Evolutionary conservation across 2,329 filamentous ascomycete genomes (phyloP).

Genomic region (Uncinocarpus reesii): DNA sequence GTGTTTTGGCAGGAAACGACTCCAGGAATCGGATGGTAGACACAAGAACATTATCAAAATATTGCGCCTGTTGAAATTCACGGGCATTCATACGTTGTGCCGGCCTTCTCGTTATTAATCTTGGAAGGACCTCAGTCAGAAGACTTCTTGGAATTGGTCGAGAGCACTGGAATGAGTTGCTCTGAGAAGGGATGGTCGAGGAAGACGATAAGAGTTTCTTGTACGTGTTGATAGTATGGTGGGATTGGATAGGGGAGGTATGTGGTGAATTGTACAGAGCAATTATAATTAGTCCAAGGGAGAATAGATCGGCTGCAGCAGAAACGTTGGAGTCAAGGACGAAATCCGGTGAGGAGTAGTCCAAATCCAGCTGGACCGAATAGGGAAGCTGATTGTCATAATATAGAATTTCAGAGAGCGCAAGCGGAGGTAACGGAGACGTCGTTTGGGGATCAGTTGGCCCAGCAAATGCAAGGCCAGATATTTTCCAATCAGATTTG

Average conservation of each 20-base stretch:
- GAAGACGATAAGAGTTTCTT: slow-evolving; percentile 72
- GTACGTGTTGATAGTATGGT: slow-evolving; percentile 72
- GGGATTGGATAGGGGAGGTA: slow-evolving; percentile 69
- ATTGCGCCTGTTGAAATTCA: slow-evolving; percentile 90
- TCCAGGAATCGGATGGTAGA: slow-evolving; percentile 95
- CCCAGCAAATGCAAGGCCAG: slow-evolving; percentile 81
- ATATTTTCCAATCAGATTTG: slow-evolving; percentile 98
- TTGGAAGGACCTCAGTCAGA: slow-evolving; percentile 62
- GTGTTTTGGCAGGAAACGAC: slow-evolving; percentile 78
- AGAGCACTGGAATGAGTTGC: slow-evolving; percentile 76
- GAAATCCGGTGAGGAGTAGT: slow-evolving; percentile 92
- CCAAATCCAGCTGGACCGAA: slow-evolving; percentile 76
- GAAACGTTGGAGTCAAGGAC: slow-evolving; percentile 83
- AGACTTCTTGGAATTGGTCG: slow-evolving; percentile 72
- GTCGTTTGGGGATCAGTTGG: slow-evolving; percentile 66
- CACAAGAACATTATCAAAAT: slow-evolving; percentile 93
- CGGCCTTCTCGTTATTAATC: slow-evolving; percentile 75
- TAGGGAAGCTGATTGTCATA: slow-evolving; percentile 73
- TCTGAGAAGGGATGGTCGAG: slow-evolving; percentile 63
- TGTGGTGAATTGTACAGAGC: slow-evolving; percentile 94
- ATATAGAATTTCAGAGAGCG: slow-evolving; percentile 72
- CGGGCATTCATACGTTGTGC: slow-evolving; percentile 77
- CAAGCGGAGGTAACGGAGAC: slow-evolving; percentile 68
- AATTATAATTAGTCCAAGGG: slow-evolving; percentile 75
- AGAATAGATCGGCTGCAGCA: slow-evolving; percentile 81